These are phyloP conservation scores for Meyerozyma athensensis DNA, from an alignment of 1,139 yeast species.

Conservation along the genomic window DNA sequence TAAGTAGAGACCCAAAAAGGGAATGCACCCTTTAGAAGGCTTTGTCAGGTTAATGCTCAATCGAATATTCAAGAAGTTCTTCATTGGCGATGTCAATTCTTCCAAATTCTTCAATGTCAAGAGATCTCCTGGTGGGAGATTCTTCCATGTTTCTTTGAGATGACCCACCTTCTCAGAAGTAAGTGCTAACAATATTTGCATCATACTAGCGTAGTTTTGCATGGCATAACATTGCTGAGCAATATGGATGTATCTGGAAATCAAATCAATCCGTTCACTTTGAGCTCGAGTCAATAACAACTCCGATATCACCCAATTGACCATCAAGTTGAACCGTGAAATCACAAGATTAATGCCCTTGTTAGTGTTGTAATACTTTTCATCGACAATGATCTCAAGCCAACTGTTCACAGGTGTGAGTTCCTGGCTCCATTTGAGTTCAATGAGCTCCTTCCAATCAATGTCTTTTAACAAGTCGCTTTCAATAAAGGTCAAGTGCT, in stretches of 20 bases:
- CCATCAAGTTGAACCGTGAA: conserved; percentile 81
- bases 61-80: conserved; percentile 64
- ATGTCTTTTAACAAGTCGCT: conserved; percentile 76
- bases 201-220: conserved; percentile 81
- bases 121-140: conserved; percentile 52
- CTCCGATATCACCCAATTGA: conserved; percentile 91
- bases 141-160: conserved; percentile 71
- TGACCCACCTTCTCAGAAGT: conserved; percentile 64
- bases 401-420: conserved; percentile 77
- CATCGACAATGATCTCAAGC: conserved; percentile 70
- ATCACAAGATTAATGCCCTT: conserved; percentile 83
- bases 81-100: conserved; percentile 57
- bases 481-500: conserved; percentile 83
- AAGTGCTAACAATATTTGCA: conserved; percentile 82
- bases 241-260: conserved; percentile 77
- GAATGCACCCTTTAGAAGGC: conserved; percentile 79
- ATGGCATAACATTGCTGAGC: conserved; percentile 68
- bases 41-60: conserved; percentile 55
- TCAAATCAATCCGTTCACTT: conserved; percentile 57
- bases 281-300: conserved; percentile 62
- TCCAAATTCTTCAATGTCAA: conserved; percentile 63
- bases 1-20: conserved; percentile 81
- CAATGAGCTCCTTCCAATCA: conserved; percentile 89
- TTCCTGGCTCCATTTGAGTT: conserved; percentile 67
- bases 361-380: conserved; percentile 42